Conservation (phyloP, 1,284 basidiomycete genomes). For the Flammula alnicola region DNA sequence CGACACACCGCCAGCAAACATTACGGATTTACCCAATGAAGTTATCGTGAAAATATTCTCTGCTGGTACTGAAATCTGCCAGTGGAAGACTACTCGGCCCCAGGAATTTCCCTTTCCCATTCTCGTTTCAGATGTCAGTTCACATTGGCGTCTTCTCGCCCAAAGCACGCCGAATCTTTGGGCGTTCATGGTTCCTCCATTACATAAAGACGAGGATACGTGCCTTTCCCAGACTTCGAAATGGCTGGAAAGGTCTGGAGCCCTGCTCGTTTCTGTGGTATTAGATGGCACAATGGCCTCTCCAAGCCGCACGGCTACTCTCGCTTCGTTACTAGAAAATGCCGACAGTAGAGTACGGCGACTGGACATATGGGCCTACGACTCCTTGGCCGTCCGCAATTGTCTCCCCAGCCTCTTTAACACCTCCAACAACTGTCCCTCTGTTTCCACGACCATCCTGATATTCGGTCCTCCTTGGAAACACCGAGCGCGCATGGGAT, state of each 20-base stretch:
- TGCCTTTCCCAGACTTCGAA: slow-evolving; percentile 15
- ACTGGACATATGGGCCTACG: slow-evolving; percentile 7
- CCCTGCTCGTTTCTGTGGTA: slow-evolving; percentile 18
- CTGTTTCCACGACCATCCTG: neutral
- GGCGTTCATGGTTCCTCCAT: slow-evolving; percentile 21
- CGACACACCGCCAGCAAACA: neutral
- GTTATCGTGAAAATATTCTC: slow-evolving; percentile 22
- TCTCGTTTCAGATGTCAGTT: slow-evolving; percentile 18
- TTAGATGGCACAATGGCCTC: slow-evolving; percentile 12
- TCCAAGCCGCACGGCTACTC: neutral
- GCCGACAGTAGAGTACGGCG: slow-evolving; percentile 4
- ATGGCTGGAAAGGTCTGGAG: slow-evolving; percentile 21
- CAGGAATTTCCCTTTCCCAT: slow-evolving; percentile 21
- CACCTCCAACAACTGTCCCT: slow-evolving; percentile 18
- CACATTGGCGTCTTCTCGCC: slow-evolving; percentile 20
- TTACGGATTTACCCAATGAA: slow-evolving; percentile 19
- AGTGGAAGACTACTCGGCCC: neutral
- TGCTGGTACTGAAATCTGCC: slow-evolving; percentile 12
- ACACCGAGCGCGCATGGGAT: neutral
- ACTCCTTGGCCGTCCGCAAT: neutral
- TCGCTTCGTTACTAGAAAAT: neutral
- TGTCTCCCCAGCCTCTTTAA: slow-evolving; percentile 3
- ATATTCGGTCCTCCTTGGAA: neutral
- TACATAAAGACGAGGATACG: slow-evolving; percentile 6
- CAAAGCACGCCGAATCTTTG: slow-evolving; percentile 20